phyloP scores from a whole-genome alignment of 345 rosid genomes.

The Pugionium dolabratum region DNA sequence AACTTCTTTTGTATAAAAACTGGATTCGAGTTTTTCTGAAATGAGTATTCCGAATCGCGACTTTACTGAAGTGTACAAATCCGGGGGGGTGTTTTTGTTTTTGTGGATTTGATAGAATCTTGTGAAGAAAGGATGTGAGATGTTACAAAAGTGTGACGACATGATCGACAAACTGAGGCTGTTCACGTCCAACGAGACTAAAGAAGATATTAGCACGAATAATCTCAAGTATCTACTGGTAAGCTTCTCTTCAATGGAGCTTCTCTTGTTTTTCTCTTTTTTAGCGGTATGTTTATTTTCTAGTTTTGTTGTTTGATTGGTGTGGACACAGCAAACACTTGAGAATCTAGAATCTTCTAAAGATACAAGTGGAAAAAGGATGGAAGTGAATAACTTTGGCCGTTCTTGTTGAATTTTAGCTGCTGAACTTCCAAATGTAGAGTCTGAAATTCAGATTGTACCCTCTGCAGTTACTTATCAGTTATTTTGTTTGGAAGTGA shows the following conservation, averaged over 20 bases:
- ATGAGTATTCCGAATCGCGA: too few species aligned
- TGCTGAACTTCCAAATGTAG: not conserved
- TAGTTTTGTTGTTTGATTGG: conserved; percentile 1
- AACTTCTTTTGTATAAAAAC: not conserved
- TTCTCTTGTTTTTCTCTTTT: not conserved
- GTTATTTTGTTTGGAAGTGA: not conserved
- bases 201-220: conserved; percentile 79
- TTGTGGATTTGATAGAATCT: conserved; percentile 45
- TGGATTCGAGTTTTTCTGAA: too few species aligned
- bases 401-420: not conserved
- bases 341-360: not conserved
- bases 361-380: not conserved
- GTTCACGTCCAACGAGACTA: conserved; percentile 86
- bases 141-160: conserved; percentile 76
- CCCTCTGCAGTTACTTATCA: not conserved
- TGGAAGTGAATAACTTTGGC: conserved; percentile 1
- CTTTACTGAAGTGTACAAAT: too few species aligned
- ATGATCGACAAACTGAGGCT: conserved; percentile 78
- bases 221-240: conserved; percentile 90
- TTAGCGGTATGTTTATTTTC: not conserved
- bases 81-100: too few species aligned
- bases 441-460: not conserved
- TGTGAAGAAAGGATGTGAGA: conserved; percentile 69
- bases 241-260: conserved; percentile 13
- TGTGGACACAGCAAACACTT: not conserved